These are phyloP conservation scores for Entomortierella parvispora DNA, from an alignment of 192 early-diverging fungal species.

Conservation along the genomic window DNA sequence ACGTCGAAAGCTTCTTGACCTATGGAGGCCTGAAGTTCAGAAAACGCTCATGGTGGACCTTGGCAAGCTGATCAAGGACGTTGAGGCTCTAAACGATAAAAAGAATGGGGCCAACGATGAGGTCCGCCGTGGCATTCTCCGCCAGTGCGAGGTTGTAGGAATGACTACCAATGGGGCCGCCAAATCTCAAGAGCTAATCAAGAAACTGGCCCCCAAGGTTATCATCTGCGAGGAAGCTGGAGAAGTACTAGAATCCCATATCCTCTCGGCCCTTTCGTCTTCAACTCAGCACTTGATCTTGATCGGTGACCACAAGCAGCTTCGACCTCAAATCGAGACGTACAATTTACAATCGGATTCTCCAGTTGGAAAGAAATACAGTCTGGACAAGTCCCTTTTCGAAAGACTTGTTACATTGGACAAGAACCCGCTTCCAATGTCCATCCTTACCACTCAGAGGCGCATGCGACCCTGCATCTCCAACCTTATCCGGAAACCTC, in stretches of 20 bases:
- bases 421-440: slow-evolving; percentile 50
- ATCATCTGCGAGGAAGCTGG: slow-evolving; percentile 71
- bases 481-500: slow-evolving; percentile 54
- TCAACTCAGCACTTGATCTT: slow-evolving; percentile 66
- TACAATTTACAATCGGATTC: slow-evolving; percentile 53
- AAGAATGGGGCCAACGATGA: slow-evolving; percentile 48
- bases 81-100: slow-evolving; percentile 3
- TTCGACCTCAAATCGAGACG: slow-evolving; percentile 41
- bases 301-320: slow-evolving; percentile 60
- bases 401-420: slow-evolving; percentile 56
- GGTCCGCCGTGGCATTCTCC: slow-evolving; percentile 34
- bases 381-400: slow-evolving; percentile 60
- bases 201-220: slow-evolving; percentile 54
- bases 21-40: slow-evolving; percentile 51
- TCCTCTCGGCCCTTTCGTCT: slow-evolving; percentile 53
- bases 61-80: slow-evolving; percentile 8
- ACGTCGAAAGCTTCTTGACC: slow-evolving; percentile 43
- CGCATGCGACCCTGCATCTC: slow-evolving; percentile 66
- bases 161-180: slow-evolving; percentile 72
- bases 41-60: slow-evolving; percentile 29
- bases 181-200: slow-evolving; percentile 54
- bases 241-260: slow-evolving; percentile 67
- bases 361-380: slow-evolving; percentile 44
- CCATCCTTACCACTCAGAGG: slow-evolving; percentile 54
- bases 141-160: slow-evolving; percentile 56